Conservation (phyloP, 768 basidiomycete species). For the Hericium alpestre region DNA sequence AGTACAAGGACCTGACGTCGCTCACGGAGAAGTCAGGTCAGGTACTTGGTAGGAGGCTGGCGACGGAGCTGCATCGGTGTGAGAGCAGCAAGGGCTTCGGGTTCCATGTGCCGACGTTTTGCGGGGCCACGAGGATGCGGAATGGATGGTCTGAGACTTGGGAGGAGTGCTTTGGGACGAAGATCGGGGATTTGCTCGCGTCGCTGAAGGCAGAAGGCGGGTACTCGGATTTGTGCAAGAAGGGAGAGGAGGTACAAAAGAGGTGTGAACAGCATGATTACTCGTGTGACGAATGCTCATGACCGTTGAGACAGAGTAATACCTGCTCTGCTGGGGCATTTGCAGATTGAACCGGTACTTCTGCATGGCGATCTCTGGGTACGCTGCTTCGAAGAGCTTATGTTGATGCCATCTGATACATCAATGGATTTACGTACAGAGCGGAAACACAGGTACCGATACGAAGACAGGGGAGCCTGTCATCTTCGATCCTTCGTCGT, state of each 20-base stretch:
- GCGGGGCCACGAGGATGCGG: slow-evolving; percentile 56
- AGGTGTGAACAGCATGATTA: too few species aligned
- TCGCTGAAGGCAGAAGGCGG: slow-evolving; percentile 32
- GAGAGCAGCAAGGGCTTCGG: slow-evolving; percentile 52
- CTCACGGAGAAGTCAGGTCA: slow-evolving; percentile 37
- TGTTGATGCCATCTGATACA: not conserved
- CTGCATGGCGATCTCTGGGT: slow-evolving; percentile 80
- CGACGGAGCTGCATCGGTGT: slow-evolving; percentile 52
- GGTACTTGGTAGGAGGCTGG: slow-evolving; percentile 49
- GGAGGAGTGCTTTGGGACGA: slow-evolving; percentile 54
- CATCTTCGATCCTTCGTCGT: slow-evolving; percentile 72
- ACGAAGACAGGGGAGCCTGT: slow-evolving; percentile 42
- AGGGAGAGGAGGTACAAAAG: slow-evolving; percentile 39
- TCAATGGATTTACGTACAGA: slow-evolving; percentile 30
- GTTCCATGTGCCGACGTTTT: slow-evolving; percentile 66
- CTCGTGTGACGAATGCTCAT: too few species aligned
- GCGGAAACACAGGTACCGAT: slow-evolving; percentile 64
- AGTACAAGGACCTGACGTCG: slow-evolving; percentile 52
- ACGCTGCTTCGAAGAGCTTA: slow-evolving; percentile 14
- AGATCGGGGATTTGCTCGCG: slow-evolving; percentile 48
- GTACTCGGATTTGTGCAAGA: slow-evolving; percentile 36
- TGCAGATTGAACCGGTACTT: slow-evolving; percentile 55
- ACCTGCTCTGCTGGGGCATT: slow-evolving; percentile 50
- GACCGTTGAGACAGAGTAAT: slow-evolving; percentile 43
- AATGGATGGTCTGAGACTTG: slow-evolving; percentile 70